These are phyloP conservation scores for Hypoxylon lienhwacheense DNA, from an alignment of 495 filamentous ascomycete genomes.

Conservation along the genomic window DNA sequence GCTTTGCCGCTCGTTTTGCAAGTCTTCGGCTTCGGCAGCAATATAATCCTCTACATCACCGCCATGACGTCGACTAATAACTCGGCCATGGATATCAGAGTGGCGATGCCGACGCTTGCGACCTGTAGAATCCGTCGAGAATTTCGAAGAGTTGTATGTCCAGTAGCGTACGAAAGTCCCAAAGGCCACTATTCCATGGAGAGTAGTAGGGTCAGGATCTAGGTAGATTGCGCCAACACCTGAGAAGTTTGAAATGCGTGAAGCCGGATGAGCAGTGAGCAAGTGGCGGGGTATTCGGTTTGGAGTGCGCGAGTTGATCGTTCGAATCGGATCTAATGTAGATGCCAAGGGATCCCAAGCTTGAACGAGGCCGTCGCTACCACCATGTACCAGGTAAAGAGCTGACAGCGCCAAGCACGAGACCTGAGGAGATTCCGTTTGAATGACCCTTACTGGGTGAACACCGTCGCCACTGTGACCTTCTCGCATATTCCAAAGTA, in stretches of 20 bases:
- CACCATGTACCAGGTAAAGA: slow-evolving; percentile 86
- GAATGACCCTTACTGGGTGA: slow-evolving; percentile 73
- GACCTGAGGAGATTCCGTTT: slow-evolving; percentile 88
- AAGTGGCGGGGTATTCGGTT: slow-evolving; percentile 64
- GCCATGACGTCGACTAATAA: slow-evolving; percentile 42
- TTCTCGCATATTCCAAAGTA: slow-evolving; percentile 83
- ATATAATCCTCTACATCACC: slow-evolving; percentile 69
- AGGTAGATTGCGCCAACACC: slow-evolving; percentile 81
- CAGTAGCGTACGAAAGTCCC: slow-evolving; percentile 89
- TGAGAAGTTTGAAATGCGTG: slow-evolving; percentile 67
- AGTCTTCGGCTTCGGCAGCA: slow-evolving; percentile 75
- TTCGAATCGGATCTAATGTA: slow-evolving; percentile 74
- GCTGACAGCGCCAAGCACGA: slow-evolving; percentile 84
- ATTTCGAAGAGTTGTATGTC: slow-evolving; percentile 77
- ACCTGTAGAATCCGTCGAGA: slow-evolving; percentile 42
- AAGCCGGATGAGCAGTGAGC: slow-evolving; percentile 41
- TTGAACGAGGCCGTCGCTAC: slow-evolving; percentile 93
- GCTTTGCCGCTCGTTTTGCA: slow-evolving; percentile 68
- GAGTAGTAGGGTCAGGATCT: slow-evolving; percentile 83
- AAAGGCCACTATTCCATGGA: slow-evolving; percentile 90
- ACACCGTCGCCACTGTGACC: slow-evolving; percentile 52
- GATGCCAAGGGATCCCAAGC: slow-evolving; percentile 95
- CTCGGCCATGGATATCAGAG: slow-evolving; percentile 47
- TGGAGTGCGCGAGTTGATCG: slow-evolving; percentile 85
- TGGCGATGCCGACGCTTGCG: slow-evolving; percentile 52